Percentiles rank a stretch among this genome's conserved stretches.
These are phyloP conservation scores for Rhazya stricta DNA, from an alignment of 257 asterid species.

Conservation along the genomic window DNA sequence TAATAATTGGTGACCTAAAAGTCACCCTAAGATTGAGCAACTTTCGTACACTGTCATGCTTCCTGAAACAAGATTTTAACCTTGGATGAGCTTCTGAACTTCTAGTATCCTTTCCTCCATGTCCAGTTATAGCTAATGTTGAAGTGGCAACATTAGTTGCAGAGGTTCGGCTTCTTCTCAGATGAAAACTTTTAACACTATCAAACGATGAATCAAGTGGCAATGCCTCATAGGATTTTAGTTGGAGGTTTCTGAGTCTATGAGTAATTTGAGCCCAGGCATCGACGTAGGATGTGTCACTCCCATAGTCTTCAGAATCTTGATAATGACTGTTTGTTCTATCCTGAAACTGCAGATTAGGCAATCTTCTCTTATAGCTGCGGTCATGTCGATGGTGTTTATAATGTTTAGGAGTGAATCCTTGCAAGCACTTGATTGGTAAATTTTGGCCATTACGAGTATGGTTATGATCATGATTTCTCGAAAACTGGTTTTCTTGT, in stretches of 20 bases:
- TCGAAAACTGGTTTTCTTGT: slow-evolving; percentile 11
- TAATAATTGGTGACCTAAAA: slow-evolving; percentile 13
- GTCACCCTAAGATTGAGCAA: slow-evolving; percentile 23
- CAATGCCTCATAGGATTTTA: neutral
- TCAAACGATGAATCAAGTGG: slow-evolving; percentile 13
- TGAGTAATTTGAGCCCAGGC: slow-evolving; percentile 1
- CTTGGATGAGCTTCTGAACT: neutral
- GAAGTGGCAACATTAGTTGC: neutral
- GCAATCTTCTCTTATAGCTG: slow-evolving; percentile 11
- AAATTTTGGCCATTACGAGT: neutral
- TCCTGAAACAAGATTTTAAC: slow-evolving; percentile 22
- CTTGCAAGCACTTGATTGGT: slow-evolving; percentile 16
- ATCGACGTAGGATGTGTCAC: slow-evolving; percentile 6
- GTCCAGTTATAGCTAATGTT: neutral
- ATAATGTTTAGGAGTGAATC: slow-evolving; percentile 11
- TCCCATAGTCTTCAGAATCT: slow-evolving; percentile 5
- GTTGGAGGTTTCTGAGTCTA: neutral
- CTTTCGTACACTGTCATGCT: slow-evolving; percentile 20
- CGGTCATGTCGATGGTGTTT: slow-evolving; percentile 19
- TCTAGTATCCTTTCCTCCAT: neutral
- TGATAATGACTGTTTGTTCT: neutral
- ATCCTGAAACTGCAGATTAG: neutral
- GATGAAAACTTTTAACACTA: neutral
- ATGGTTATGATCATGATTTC: neutral
- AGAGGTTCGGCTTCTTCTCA: neutral